Evolutionary conservation across 2,329 filamentous ascomycete genomes (phyloP).

Genomic region (Canariomyces notabilis): DNA sequence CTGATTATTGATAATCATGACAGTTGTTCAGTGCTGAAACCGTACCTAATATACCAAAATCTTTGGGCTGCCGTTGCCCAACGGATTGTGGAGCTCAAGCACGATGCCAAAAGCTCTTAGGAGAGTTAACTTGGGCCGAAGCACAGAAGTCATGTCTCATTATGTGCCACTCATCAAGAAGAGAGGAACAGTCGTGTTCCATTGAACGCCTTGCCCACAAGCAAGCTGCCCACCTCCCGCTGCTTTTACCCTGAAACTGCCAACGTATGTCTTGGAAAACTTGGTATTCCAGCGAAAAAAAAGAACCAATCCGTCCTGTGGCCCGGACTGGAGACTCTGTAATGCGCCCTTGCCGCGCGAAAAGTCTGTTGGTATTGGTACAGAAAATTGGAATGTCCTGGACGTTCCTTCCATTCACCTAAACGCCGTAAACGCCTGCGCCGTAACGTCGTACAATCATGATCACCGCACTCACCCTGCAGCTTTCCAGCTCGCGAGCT

Average conservation of each 20-base stretch:
- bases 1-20: no score
- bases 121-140: background rate
- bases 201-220: no score
- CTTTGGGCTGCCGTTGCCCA: no score
- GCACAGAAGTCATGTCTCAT: conserved; percentile 13
- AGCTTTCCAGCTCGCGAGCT: background rate
- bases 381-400: background rate
- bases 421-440: conserved; percentile 3
- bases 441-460: background rate
- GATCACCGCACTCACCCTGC: background rate
- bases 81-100: no score
- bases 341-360: conserved; percentile 5
- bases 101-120: no score
- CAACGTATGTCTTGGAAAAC: no score
- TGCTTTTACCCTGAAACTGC: no score
- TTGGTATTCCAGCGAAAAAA: background rate
- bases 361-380: background rate
- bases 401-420: background rate
- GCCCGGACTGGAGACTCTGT: background rate
- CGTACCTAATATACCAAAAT: no score
- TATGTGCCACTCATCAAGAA: conserved; percentile 2
- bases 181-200: no score
- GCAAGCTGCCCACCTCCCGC: no score
- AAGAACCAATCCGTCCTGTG: background rate
- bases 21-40: no score